Base-by-base conservation (phyloP, 345 rosid species). In the Citrus unshiu region DNA sequence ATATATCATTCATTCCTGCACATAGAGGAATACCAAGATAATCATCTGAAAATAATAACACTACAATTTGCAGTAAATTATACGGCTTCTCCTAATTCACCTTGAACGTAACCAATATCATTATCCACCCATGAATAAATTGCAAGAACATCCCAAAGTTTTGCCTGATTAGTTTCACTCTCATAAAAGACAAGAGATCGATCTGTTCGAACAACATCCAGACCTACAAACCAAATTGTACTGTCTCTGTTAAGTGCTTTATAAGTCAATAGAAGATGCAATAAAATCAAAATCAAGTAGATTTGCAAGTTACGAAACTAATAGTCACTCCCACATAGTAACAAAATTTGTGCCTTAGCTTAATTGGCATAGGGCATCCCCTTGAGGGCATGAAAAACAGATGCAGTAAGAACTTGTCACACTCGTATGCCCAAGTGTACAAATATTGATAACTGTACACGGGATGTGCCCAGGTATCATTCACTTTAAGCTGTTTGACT, bases 181-280 rank as follows among this genome's bases (percentile, higher is more conserved):
- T 93, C 95, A 84, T 95, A 95, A 81, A 93, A 95, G 79, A 77
- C 85, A 69, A 95, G 96, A 51, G 93, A 75, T 81, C 88, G 89
- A 84, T 95, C 99, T 75, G 98, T 94, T 77, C 99, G 93, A 78
- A 89, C 88, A 81, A 95, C 99, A 90, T 95, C 99, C 90, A 95
- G 85, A 81, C 98, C 99, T 95, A 78, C 78, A 83, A 69, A 60
- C 75, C 73, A 82, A 66, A 77, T 75, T 71, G 64, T 43, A 77
- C 68, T 59, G 46, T 22, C 61, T 40, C 39, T n/a, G 61, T 78
- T 75, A 69, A 72, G 70, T 75, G 69, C 29, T 39, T 21, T 58
- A 57, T 30, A 74, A 73, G 58, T 54, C 22, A 72, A 67, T 25
- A 77, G 54, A 75, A 57, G 40, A 40, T 13, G 29, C 27, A 12